Evolutionary conservation across 805 yeast species (phyloP).

Genomic region (Candida adriatica): DNA sequence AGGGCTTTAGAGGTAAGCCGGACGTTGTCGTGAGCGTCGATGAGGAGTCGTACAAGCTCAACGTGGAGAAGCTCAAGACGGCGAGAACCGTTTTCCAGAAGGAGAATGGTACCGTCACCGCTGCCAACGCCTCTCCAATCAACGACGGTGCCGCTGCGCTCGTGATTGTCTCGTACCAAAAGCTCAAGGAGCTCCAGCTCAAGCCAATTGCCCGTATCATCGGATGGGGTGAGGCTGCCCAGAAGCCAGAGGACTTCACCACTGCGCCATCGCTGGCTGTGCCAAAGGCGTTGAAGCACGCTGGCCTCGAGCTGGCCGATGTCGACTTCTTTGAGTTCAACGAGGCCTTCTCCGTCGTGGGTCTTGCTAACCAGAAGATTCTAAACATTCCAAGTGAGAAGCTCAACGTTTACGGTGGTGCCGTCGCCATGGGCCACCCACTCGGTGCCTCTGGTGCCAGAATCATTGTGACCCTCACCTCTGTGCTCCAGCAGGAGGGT

Average conservation of each 20-base stretch:
- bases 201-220: conserved; percentile 83
- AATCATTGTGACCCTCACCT: conserved; percentile 77
- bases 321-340: conserved; percentile 92
- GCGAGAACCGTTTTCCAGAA: conserved; percentile 94
- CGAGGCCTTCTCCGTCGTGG: conserved; percentile 97
- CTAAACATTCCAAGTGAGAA: conserved; percentile 56
- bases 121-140: conserved; percentile 92
- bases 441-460: conserved; percentile 96
- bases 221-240: conserved; percentile 99
- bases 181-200: conserved; percentile 78
- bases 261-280: conserved; percentile 93
- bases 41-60: conserved; percentile 76
- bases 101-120: conserved; percentile 94
- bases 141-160: conserved; percentile 99
- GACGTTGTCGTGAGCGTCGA: conserved; percentile 65
- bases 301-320: conserved; percentile 54
- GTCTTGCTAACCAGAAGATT: conserved; percentile 78
- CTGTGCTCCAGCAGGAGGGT: conserved; percentile 76
- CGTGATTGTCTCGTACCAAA: conserved; percentile 75
- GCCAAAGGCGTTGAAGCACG: conserved; percentile 92
- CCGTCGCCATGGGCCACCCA: conserved; percentile 93
- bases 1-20: conserved; percentile 89
- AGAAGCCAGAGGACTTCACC: conserved; percentile 90
- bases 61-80: conserved; percentile 65
- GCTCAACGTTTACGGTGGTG: conserved; percentile 90